phyloP scores from a whole-genome alignment of 331 rosid genomes.

The Saraca asoca region DNA sequence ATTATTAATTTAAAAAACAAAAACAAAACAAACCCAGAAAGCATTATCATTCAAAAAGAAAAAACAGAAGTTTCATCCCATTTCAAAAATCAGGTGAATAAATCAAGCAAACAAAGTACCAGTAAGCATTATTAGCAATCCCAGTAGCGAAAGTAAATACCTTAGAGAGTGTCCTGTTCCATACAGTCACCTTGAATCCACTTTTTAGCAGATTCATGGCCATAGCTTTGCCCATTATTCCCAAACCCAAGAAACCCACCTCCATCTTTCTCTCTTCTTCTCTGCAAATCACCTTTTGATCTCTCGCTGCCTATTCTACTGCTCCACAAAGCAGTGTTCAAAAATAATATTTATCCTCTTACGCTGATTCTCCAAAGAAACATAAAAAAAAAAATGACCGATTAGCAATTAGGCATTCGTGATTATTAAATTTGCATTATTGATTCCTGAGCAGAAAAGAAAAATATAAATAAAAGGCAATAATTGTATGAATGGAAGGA shows the following conservation, averaged over 20 bases:
- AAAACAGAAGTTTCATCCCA: too few species aligned
- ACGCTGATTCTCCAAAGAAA: not conserved
- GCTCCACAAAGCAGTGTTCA: not conserved
- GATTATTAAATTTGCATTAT: not conserved
- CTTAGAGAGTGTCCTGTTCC: constrained; percentile 89
- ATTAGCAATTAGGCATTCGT: not conserved
- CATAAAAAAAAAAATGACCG: not conserved
- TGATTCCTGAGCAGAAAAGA: not conserved
- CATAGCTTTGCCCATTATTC: constrained; percentile 92
- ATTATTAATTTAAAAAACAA: not conserved
- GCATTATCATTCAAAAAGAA: not conserved
- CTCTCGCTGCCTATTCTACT: not conserved
- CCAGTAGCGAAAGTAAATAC: constrained; percentile 33
- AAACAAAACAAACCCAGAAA: not conserved
- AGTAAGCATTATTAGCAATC: not conserved
- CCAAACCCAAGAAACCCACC: constrained; percentile 78
- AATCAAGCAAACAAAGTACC: too few species aligned
- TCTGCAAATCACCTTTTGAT: constrained; percentile 5
- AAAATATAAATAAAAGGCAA: not conserved
- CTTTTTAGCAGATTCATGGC: constrained; percentile 58
- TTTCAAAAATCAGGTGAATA: too few species aligned
- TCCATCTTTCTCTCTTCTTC: constrained; percentile 45
- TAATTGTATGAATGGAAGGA: too few species aligned
- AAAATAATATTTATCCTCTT: not conserved
- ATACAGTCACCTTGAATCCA: constrained; percentile 79